A percentile compares a stretch with the other conserved stretches of the same genome.
These are phyloP conservation scores for Beta macrorhiza DNA, from an alignment of 179 eudicot genomes.

Conservation along the genomic window DNA sequence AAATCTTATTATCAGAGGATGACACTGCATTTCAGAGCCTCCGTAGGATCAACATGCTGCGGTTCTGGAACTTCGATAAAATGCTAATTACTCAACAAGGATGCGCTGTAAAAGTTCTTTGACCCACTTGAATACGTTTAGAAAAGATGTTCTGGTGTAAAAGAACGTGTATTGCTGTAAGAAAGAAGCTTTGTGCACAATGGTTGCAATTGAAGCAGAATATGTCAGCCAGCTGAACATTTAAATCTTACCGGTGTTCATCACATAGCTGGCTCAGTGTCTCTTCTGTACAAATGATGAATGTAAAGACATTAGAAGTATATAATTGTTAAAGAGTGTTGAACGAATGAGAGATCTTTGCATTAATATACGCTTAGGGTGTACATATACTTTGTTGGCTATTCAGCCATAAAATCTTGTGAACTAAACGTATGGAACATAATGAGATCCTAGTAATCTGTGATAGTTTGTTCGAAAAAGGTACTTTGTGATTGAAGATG, in stretches of 20 bases:
- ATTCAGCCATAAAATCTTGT: neutral
- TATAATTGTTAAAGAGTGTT: neutral
- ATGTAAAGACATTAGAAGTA: neutral
- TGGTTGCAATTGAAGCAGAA: conserved; percentile 3
- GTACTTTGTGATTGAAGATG: no score
- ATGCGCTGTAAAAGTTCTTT: neutral
- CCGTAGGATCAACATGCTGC: neutral
- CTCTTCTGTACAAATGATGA: conserved; percentile 3
- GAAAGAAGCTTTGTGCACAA: neutral
- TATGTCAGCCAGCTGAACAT: neutral
- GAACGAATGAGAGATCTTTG: neutral
- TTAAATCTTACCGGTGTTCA: neutral
- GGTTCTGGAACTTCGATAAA: neutral
- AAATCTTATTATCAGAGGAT: neutral
- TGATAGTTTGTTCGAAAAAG: no score
- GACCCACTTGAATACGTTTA: neutral
- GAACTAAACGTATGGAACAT: neutral
- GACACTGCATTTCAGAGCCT: neutral
- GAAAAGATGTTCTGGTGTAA: neutral
- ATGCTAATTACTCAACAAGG: neutral
- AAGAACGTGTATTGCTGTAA: neutral
- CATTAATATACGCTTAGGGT: neutral
- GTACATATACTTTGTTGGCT: neutral
- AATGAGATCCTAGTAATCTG: neutral
- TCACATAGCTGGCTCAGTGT: neutral